Conservation (phyloP, 768 basidiomycete genomes). For the Pleurotus djamor region DNA sequence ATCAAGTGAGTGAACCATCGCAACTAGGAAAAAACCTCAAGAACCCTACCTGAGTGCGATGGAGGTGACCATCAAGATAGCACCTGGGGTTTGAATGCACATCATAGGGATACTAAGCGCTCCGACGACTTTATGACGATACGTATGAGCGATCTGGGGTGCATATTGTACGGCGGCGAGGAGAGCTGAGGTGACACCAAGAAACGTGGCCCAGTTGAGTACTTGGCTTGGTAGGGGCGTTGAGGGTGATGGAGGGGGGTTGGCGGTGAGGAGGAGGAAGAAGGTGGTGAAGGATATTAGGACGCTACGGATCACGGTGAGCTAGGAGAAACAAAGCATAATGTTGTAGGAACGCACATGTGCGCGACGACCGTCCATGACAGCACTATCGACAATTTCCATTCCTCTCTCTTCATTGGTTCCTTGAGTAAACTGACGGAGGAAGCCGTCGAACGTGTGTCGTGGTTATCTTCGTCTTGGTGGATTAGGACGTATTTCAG, state of each 20-base stretch:
- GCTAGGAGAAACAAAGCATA: neutral
- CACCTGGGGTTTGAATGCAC: conserved; percentile 91
- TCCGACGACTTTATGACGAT: conserved; percentile 76
- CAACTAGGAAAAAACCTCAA: neutral
- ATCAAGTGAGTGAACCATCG: neutral
- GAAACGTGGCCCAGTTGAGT: conserved; percentile 75
- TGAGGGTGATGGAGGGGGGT: conserved; percentile 28
- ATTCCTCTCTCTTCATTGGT: conserved; percentile 58
- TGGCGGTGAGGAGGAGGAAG: conserved; percentile 50
- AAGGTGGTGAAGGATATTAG: conserved; percentile 61
- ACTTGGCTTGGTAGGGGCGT: conserved; percentile 29
- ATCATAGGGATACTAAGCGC: conserved; percentile 95
- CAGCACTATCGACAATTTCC: conserved; percentile 76
- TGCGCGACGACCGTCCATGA: conserved; percentile 71
- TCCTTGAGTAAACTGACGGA: conserved; percentile 27
- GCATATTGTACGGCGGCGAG: conserved; percentile 85
- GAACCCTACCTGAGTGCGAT: conserved; percentile 62
- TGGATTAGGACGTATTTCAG: conserved; percentile 61
- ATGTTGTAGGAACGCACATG: conserved; percentile 50
- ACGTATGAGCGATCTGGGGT: conserved; percentile 85
- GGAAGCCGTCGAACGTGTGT: conserved; percentile 32
- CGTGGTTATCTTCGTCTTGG: conserved; percentile 32
- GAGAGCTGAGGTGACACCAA: conserved; percentile 78
- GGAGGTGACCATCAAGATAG: conserved; percentile 81
- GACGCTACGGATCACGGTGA: conserved; percentile 30